Evolutionary conservation across 495 filamentous ascomycete species (phyloP), one percentile per base, ranked within the genome.

Genomic region (Annulohypoxylon moriforme): DNA sequence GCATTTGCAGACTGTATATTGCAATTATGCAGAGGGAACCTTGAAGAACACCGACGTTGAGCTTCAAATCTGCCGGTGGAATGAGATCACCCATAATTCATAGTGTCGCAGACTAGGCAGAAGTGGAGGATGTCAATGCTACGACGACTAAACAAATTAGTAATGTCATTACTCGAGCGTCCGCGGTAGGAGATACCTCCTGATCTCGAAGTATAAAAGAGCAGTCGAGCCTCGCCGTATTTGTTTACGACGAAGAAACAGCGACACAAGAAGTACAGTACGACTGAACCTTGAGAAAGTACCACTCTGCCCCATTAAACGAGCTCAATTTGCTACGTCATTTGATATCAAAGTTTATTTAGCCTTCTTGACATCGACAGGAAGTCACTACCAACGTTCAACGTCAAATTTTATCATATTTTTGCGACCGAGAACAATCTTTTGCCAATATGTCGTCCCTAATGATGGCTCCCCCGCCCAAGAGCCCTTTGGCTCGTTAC

Each of bases 401-500:
- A 57, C 34, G 25, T 42, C 11, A 25, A 2, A 13, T 49, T 25
- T 55, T 55, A 33, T 55, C 25, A 42, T 3, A 40, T 14, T 27
- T 40, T 24, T 42, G n/a, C 47, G 1, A 4, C 46, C 20, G 11
- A 46, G 22, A 24, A 11, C 9, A 44, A 6, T 40, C 9, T 27
- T 24, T 16, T 31, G n/a, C 59, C 36, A 64, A 44, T 13, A 70
- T 63, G 58, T 27, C 58, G 36, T n/a, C n/a, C n/a, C n/a, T n/a
- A n/a, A 18, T 33, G 3, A 60, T 63, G 57, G 76, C 78, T 0
- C 77, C 82, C 27, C 62, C 79, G 14, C 81, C 85, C 20, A 84
- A 85, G 74, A 81, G 78, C 47, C 81, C 79, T 18, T 80, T 91
- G 46, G 87, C 80, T 66, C 82, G 86, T 67, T 88, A 90, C 72